Evolutionary conservation across 2,329 filamentous ascomycete species (phyloP), one percentile per base, ranked within the genome.

Genomic region (Fusarium foetens): DNA sequence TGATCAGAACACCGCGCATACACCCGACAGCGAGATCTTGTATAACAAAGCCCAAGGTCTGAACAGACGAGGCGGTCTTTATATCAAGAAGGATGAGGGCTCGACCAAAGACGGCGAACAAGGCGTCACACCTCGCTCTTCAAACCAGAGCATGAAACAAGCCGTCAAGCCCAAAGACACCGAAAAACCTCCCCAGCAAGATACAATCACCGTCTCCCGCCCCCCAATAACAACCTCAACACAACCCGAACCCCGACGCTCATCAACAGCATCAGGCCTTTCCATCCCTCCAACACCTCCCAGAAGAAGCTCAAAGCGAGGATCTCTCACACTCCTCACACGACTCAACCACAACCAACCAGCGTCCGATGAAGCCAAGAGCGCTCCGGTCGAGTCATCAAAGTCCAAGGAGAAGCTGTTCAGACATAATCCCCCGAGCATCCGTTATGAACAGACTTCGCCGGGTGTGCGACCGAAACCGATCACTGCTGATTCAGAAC

Each of bases 381-480:
- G 68, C 29, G 58, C 43, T 13, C 58, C 48, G 5, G 51, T 42
- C 0, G 49, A 41, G 5, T 66, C 68, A 35, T 66, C 31, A 27
- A 67, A 63, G 59, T 54, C 62, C 1, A 72, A 43, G 17, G 67
- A 67, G 17, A 76, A 68, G 23, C 48, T 70, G 12, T 72, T 61
- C n/a, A 62, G 55, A 17, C 39, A 74, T 1, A 69, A 63, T 12
- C 77, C 77, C 13, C 77, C 77, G 19, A 79, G 77, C 62, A 77
- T 79, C 58, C 74, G 76, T n/a, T 79, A 79, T 35, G 76, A 79
- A 55, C 71, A 64, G 31, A 77, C 76, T 16, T 42, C 68, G 36
- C 63, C 76, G 4, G 76, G 76, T 4, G 69, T 43, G 19, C 71
- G 75, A 10, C 76, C 76, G 1, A 77, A 68, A 9, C 67, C 74